Conservation (phyloP, 2,329 filamentous ascomycete genomes). For the Aspergillus ruber region DNA sequence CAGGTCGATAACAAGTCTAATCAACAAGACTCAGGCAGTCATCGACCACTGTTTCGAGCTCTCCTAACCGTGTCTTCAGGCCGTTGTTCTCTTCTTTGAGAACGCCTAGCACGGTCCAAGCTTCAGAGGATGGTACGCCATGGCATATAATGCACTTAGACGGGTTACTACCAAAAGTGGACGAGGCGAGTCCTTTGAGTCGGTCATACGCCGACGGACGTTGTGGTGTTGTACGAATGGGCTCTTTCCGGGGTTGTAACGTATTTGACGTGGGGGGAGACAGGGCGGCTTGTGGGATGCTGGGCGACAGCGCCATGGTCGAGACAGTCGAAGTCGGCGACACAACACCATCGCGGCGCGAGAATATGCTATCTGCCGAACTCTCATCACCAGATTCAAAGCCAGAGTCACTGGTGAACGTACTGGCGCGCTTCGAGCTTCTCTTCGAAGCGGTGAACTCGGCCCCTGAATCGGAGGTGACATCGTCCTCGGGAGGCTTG, state of each 20-base stretch:
- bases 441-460: constrained; percentile 29
- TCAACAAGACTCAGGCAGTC: constrained; percentile 51
- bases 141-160: constrained; percentile 37
- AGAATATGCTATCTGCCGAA: constrained; percentile 44
- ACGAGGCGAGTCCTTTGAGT: constrained; percentile 35
- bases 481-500: constrained; percentile 24
- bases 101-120: constrained; percentile 49
- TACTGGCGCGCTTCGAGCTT: constrained; percentile 33
- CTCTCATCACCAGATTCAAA: constrained; percentile 55
- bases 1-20: constrained; percentile 3
- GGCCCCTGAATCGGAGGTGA: constrained; percentile 25
- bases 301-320: constrained; percentile 32
- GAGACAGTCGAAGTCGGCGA: constrained; percentile 33
- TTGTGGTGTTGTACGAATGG: constrained; percentile 15
- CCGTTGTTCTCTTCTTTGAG: constrained; percentile 50
- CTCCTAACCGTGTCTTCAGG: constrained; percentile 47
- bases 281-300: constrained; percentile 27
- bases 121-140: constrained; percentile 37
- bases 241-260: constrained; percentile 27
- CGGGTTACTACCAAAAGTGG: constrained; percentile 19
- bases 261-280: constrained; percentile 26
- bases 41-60: constrained; percentile 51
- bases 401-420: constrained; percentile 49
- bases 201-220: constrained; percentile 37
- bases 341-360: constrained; percentile 29